These are phyloP conservation scores for Heracleum sosnowskyi DNA, from an alignment of 129 eudicot species.

Conservation along the genomic window DNA sequence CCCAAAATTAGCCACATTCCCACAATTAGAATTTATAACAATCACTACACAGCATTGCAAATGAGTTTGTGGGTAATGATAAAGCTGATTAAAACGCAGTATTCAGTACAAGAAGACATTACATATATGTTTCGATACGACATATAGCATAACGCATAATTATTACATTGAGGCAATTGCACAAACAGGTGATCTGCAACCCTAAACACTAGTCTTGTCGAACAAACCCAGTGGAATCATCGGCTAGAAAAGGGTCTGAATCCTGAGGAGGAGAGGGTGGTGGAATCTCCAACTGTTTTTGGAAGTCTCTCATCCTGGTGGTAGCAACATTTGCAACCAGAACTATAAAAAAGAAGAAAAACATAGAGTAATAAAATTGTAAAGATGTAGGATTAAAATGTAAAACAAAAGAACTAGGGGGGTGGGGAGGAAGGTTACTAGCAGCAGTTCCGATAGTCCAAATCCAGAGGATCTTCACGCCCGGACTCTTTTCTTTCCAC, in stretches of 20 bases:
- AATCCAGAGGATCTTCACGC: constrained; percentile 71
- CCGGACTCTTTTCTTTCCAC: constrained; percentile 79
- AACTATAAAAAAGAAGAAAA: constrained; percentile 18
- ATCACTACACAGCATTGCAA: too few relatives aligned
- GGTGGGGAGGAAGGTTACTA: constrained; percentile 17
- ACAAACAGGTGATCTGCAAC: background rate
- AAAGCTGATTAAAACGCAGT: too few relatives aligned
- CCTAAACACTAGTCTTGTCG: constrained; percentile 5
- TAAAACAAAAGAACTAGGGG: too few relatives aligned
- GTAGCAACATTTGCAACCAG: constrained; percentile 50
- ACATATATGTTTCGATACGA: too few relatives aligned
- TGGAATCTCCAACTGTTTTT: constrained; percentile 32
- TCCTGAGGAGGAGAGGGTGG: constrained; percentile 1
- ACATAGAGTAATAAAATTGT: too few relatives aligned
- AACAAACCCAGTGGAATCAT: constrained; percentile 9
- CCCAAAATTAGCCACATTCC: too few relatives aligned
- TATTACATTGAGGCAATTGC: constrained; percentile 1
- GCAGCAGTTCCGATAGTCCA: constrained; percentile 86
- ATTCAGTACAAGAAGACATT: too few relatives aligned
- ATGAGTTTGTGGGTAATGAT: too few relatives aligned
- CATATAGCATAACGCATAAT: too few relatives aligned
- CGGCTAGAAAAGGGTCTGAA: constrained; percentile 10
- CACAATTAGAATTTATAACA: too few relatives aligned
- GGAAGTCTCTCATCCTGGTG: constrained; percentile 44
- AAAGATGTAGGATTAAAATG: too few relatives aligned